Evolutionary conservation across 805 yeast genomes (phyloP).

Genomic region (Lipomyces japonicus): DNA sequence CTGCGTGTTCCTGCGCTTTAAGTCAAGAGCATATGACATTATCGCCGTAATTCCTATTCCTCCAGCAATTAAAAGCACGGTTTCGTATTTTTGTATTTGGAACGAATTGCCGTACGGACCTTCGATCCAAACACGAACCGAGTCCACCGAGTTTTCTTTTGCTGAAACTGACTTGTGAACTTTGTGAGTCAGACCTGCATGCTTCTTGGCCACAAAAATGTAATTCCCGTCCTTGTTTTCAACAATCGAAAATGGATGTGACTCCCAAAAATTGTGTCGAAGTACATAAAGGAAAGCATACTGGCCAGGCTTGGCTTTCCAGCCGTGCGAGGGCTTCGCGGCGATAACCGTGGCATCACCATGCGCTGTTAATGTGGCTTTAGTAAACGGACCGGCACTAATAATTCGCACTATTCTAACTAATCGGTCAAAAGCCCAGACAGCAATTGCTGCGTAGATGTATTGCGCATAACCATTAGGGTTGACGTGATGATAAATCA

Average conservation of each 20-base stretch:
- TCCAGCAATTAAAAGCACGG: slow-evolving; percentile 54
- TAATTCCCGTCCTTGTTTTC: slow-evolving; percentile 7
- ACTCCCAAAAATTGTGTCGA: slow-evolving; percentile 17
- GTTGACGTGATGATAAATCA: slow-evolving; percentile 56
- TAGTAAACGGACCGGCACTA: slow-evolving; percentile 1
- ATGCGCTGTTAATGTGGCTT: not conserved
- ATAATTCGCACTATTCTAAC: slow-evolving; percentile 50
- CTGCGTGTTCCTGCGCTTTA: not conserved
- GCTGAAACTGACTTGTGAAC: slow-evolving; percentile 7
- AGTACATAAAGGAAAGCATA: slow-evolving; percentile 23
- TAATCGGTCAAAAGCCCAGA: slow-evolving; percentile 70
- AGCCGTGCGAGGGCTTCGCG: not conserved
- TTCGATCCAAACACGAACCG: slow-evolving; percentile 40
- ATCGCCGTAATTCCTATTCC: slow-evolving; percentile 65
- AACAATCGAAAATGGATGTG: slow-evolving; percentile 22
- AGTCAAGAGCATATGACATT: slow-evolving; percentile 44
- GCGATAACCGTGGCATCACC: slow-evolving; percentile 2
- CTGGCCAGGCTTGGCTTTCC: slow-evolving; percentile 19
- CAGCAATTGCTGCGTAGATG: slow-evolving; percentile 51
- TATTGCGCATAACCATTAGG: slow-evolving; percentile 44
- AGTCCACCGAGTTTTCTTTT: not conserved
- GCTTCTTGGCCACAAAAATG: slow-evolving; percentile 8
- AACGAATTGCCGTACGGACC: slow-evolving; percentile 56
- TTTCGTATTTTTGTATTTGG: slow-evolving; percentile 47
- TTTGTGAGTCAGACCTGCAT: slow-evolving; percentile 15